Evolutionary conservation across 2,329 filamentous ascomycete genomes (phyloP).

Genomic region (Cladosporium halotolerans): DNA sequence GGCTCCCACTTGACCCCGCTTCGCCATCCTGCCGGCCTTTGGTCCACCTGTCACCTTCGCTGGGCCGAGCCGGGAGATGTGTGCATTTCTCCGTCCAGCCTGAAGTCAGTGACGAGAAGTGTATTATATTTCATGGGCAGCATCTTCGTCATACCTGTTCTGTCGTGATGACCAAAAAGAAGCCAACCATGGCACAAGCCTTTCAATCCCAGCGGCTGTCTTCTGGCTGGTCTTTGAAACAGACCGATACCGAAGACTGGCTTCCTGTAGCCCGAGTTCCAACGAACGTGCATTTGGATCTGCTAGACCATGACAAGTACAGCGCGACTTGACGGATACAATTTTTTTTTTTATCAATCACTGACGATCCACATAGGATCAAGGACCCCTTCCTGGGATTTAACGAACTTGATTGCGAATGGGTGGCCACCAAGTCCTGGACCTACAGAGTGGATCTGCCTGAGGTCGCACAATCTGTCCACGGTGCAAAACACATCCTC

Average conservation of each 20-base stretch:
- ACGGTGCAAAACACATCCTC: conserved; percentile 39
- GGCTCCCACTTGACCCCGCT: not conserved
- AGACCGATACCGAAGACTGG: conserved; percentile 38
- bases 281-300: conserved; percentile 44
- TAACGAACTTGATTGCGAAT: conserved; percentile 45
- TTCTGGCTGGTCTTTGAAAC: conserved; percentile 42
- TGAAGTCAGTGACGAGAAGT: too few species aligned
- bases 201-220: conserved; percentile 28
- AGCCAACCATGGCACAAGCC: conserved; percentile 13
- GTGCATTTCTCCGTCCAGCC: too few species aligned
- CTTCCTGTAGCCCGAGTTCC: conserved; percentile 40
- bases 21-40: not conserved
- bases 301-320: conserved; percentile 42
- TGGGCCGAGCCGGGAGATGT: too few species aligned
- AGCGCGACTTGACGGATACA: too few species aligned
- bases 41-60: not conserved
- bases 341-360: conserved; percentile 9
- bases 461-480: conserved; percentile 20
- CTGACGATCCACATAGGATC: conserved; percentile 32
- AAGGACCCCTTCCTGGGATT: conserved; percentile 46
- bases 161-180: conserved; percentile 2
- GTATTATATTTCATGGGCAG: too few species aligned
- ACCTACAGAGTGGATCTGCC: conserved; percentile 41
- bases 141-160: too few species aligned
- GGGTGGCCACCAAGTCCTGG: conserved; percentile 45